Conservation (phyloP, 169 alveolate genomes). For the Plasmodium inui region DNA sequence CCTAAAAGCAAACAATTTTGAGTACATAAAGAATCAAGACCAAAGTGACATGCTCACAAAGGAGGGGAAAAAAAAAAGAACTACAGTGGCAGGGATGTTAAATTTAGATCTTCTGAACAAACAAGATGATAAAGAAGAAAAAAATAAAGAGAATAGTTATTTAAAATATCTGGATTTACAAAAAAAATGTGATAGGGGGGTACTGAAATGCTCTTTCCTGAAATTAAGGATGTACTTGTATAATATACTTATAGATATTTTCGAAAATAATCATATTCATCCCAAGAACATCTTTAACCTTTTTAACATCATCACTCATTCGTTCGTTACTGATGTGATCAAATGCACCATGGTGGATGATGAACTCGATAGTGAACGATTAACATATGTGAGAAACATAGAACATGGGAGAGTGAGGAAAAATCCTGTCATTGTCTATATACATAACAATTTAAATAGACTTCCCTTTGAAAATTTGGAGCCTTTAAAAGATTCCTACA, state of each 20-base stretch:
- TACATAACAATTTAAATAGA: slow-evolving; percentile 68
- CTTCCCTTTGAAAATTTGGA: slow-evolving; percentile 67
- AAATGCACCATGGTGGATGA: slow-evolving; percentile 23
- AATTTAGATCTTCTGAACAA: slow-evolving; percentile 13
- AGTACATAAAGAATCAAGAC: background rate
- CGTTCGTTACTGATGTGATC: slow-evolving; percentile 51
- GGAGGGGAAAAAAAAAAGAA: slow-evolving; percentile 15
- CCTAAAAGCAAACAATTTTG: slow-evolving; percentile 5
- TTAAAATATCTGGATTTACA: slow-evolving; percentile 68
- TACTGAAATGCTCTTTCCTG: slow-evolving; percentile 54
- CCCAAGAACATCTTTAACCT: slow-evolving; percentile 40
- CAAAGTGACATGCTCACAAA: background rate
- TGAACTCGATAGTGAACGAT: slow-evolving; percentile 23
- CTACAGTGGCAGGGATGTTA: slow-evolving; percentile 38
- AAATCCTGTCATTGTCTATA: slow-evolving; percentile 53
- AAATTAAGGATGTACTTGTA: slow-evolving; percentile 72
- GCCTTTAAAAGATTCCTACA: slow-evolving; percentile 62
- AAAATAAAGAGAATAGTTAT: slow-evolving; percentile 22
- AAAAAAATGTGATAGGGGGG: slow-evolving; percentile 62
- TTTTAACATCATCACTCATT: slow-evolving; percentile 58
- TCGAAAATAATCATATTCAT: slow-evolving; percentile 21
- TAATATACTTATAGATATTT: slow-evolving; percentile 55
- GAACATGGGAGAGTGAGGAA: slow-evolving; percentile 39
- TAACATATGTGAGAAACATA: slow-evolving; percentile 38
- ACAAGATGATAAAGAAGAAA: slow-evolving; percentile 13